Base-by-base conservation (phyloP, 2,329 filamentous ascomycete genomes). In the Diaporthe citrichinensis region DNA sequence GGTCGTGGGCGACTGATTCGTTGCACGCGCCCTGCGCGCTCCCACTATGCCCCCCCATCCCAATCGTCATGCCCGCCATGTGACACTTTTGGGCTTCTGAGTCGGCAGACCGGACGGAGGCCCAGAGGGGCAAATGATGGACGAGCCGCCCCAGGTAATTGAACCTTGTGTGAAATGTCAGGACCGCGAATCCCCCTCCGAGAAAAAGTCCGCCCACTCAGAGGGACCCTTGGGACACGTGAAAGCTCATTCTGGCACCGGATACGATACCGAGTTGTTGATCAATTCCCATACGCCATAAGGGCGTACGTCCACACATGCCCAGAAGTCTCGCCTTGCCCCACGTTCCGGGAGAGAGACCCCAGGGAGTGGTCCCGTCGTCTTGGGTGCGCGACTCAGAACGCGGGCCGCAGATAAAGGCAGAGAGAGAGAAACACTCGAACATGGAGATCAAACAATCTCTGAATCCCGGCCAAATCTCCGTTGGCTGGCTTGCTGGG, bases 381-480 rank as follows among this genome's bases (percentile, higher is more conserved):
- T 12, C 34, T 5, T 55, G 49, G 49, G 65, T 69, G 65, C 49
- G 49, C 49, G 65, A 69, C 49, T 55, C 65, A 41, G 46, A 41
- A 14, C 36, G n/a, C 49, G 49, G 36, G 46, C 65, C 31, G 23
- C n/a, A 69, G 34, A 15, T 55, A 23, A 7, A 69, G 46, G 65
- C n/a, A 69, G 1, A 41, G 9, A n/a, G 49, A 28, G 9, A 25
- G 49, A 46, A 69, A 53, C 46, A 34, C 62, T 20, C 44, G 8
- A 59, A 12, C 31, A 34, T 53, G 62, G n/a, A 51, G 65, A 68
- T 68, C 65, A 68, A 68, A 68, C 65, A 39, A 28, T 53, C 8
- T 68, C 46, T 55, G 65, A 55, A 41, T 23, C 65, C 65, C 49
- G 65, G 34, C 65, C 65, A 55, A 55, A 55, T 69, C 65, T 55